phyloP scores from a whole-genome alignment of 345 rosid species.

The Capsella bursapastoris region DNA sequence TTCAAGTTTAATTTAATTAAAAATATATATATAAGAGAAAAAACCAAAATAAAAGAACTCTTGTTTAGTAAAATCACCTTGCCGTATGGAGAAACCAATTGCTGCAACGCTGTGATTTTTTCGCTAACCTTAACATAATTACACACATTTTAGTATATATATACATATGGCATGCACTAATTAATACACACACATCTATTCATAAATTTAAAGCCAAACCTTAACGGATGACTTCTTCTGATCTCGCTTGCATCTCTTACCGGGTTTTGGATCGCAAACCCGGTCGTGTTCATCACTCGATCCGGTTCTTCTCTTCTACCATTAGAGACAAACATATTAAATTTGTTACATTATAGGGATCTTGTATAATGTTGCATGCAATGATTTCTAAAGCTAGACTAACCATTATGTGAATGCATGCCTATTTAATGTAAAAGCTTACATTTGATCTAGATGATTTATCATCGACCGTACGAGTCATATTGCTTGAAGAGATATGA shows the following conservation, averaged over 20 bases:
- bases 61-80: conserved; percentile 53
- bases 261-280: conserved; percentile 40
- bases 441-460: conserved; percentile 17
- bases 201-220: conserved; percentile 40
- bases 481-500: neutral
- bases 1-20: too few relatives aligned
- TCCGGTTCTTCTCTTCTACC: conserved; percentile 49
- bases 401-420: neutral
- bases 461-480: neutral
- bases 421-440: too few relatives aligned
- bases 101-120: conserved; percentile 72
- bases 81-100: conserved; percentile 91
- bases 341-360: neutral
- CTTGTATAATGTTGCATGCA: neutral
- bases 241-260: conserved; percentile 51
- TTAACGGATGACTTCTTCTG: conserved; percentile 52
- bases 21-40: too few relatives aligned
- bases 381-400: neutral
- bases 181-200: neutral
- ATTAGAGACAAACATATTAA: neutral
- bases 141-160: too few relatives aligned
- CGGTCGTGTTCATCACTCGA: conserved; percentile 30
- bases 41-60: too few relatives aligned
- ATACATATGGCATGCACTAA: too few relatives aligned
- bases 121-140: conserved; percentile 60